These are phyloP conservation scores for Scopulariopsis brevicaulis DNA, from an alignment of 2,329 filamentous ascomycete species.

Conservation along the genomic window DNA sequence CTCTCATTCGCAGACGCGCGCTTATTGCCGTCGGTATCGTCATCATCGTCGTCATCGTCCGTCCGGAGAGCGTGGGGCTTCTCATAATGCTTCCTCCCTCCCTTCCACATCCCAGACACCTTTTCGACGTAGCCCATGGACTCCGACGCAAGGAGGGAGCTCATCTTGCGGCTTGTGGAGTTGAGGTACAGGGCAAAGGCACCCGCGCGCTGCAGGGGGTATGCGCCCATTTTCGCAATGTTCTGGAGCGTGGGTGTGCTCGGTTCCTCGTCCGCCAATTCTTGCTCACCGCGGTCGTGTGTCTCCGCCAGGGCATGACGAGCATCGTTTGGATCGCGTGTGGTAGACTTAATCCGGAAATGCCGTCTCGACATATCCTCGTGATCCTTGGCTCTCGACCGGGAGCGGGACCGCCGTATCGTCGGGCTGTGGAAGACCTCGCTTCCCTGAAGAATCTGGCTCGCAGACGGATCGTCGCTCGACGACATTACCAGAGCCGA, in stretches of 20 bases:
- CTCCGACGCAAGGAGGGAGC: conserved; percentile 71
- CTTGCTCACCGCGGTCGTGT: conserved; percentile 18
- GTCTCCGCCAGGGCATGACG: conserved; percentile 24
- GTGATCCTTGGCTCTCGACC: conserved; percentile 15
- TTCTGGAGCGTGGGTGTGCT: conserved; percentile 35
- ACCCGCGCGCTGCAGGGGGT: conserved; percentile 73
- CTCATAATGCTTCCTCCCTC: conserved; percentile 79
- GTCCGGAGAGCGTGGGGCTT: conserved; percentile 39
- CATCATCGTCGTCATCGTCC: conserved; percentile 38
- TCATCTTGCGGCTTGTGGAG: conserved; percentile 69
- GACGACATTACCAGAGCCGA: conserved; percentile 60
- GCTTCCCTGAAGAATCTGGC: conserved; percentile 78
- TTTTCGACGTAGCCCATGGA: conserved; percentile 96
- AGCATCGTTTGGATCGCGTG: conserved; percentile 6
- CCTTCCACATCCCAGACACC: conserved; percentile 94
- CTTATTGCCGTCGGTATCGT: conserved; percentile 48
- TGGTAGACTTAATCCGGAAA: neutral
- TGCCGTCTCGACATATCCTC: conserved; percentile 5
- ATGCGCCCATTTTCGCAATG: conserved; percentile 52
- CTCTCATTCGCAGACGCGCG: conserved; percentile 60
- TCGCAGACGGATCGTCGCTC: conserved; percentile 72
- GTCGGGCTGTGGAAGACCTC: conserved; percentile 80
- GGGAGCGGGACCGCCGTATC: conserved; percentile 39
- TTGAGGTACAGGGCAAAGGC: conserved; percentile 76
- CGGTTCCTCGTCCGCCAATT: conserved; percentile 8